Conservation (phyloP, 83 land plant species). For the Isoetes engelmannii region DNA sequence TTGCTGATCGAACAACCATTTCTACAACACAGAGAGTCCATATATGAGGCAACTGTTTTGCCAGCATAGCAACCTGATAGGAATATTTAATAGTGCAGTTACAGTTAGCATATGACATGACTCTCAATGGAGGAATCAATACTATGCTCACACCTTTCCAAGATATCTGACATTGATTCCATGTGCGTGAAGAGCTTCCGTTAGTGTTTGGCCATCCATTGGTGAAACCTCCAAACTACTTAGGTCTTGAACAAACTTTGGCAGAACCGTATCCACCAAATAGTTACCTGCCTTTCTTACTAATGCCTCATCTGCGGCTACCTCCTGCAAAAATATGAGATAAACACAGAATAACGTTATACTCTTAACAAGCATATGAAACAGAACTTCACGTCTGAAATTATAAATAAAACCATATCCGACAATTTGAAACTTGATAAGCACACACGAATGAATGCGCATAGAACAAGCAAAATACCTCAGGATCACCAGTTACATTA, state of each 20-base stretch:
- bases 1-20: slow-evolving; percentile 78
- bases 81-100: too few species aligned
- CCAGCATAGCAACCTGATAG: slow-evolving; percentile 77
- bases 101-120: too few species aligned
- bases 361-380: too few species aligned
- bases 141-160: slow-evolving; percentile 94
- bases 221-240: slow-evolving; percentile 93
- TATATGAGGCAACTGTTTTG: slow-evolving; percentile 79
- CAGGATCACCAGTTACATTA: slow-evolving; percentile 61
- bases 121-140: too few species aligned
- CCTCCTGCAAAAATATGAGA: slow-evolving; percentile 43
- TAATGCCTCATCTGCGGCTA: slow-evolving; percentile 75
- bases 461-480: too few species aligned
- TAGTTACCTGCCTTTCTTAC: slow-evolving; percentile 69
- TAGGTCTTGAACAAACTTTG: slow-evolving; percentile 82
- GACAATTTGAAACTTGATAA: too few species aligned
- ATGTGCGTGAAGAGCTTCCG: slow-evolving; percentile 98
- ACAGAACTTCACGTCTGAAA: too few species aligned
- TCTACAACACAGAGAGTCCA: slow-evolving; percentile 80
- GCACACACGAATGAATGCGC: too few species aligned
- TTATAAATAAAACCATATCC: too few species aligned
- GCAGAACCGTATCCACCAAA: slow-evolving; percentile 65
- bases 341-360: too few species aligned
- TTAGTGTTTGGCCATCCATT: slow-evolving; percentile 98
- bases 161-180: slow-evolving; percentile 92